Conservation (phyloP, 345 rosid species). For the Cardamine occulta region DNA sequence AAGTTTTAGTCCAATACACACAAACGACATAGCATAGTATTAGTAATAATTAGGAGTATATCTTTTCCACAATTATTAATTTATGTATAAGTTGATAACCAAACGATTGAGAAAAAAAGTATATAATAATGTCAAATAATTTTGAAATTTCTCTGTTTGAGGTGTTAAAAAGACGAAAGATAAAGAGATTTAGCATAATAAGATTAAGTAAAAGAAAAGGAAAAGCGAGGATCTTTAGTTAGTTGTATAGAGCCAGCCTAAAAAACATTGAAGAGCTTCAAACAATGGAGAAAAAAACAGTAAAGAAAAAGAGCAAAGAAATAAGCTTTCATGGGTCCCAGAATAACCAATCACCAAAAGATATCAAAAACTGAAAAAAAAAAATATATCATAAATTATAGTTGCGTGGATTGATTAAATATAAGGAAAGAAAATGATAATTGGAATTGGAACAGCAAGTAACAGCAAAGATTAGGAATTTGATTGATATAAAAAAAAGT, state of each 20-base stretch:
- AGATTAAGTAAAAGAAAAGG: neutral
- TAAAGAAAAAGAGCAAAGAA: conserved; percentile 27
- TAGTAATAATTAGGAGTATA: neutral
- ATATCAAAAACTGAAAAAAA: conserved; percentile 5
- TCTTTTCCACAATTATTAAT: neutral
- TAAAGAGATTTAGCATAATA: neutral
- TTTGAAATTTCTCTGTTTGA: conserved; percentile 14
- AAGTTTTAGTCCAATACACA: conserved; percentile 9
- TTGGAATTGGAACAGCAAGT: conserved; percentile 43
- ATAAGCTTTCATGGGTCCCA: conserved; percentile 37
- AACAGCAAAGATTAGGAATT: conserved; percentile 44
- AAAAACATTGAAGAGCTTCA: neutral
- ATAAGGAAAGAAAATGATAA: neutral
- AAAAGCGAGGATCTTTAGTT: conserved; percentile 34
- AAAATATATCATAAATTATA: conserved; percentile 7
- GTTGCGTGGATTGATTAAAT: conserved; percentile 35
- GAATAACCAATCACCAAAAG: conserved; percentile 32
- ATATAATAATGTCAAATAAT: neutral
- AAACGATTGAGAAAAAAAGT: neutral
- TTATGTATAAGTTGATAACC: neutral
- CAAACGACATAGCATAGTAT: neutral
- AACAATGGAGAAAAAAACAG: conserved; percentile 23
- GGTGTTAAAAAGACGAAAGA: conserved; percentile 10
- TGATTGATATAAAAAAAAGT: conserved; percentile 34
- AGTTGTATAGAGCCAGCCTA: conserved; percentile 20